Base-by-base conservation (phyloP, 345 rosid genomes). In the Eucalyptus fibrosa region DNA sequence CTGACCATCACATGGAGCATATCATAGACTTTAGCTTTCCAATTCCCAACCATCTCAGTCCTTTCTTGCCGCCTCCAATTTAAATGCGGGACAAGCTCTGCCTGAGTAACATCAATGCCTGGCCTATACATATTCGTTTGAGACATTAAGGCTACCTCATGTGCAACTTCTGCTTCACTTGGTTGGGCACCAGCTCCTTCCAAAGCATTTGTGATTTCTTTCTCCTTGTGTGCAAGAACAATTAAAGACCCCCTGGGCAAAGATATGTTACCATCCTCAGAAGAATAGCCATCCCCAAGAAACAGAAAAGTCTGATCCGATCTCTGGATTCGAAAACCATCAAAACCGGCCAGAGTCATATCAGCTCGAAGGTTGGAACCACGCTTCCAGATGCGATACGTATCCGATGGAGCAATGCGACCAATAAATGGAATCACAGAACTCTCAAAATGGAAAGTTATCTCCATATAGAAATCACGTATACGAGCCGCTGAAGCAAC, bases 41-140 rank as follows among this genome's bases (percentile, higher is more conserved):
- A 98, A 88, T 90, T 94, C 87, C 99, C 99, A 45, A 98, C 98
- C 94, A 94, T 94, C 92, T 98, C 99, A 3, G 98, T 95, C 90
- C 96, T 96, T 93, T 98, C 99, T 88, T 96, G 99, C 87, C 99
- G 92, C 94, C 99, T 97, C 99, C 99, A 98, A 89, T 95, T 98
- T 90, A 95, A 89, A 90, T 96, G 99, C 47, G 99, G 94, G 91
- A 96, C 92, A 88, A 98, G 96, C 91, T 96, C 99, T 87, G 99
- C 99, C 90, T 98, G 98, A 88, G 99, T 96, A 34, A 98, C 99
- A 92, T 98, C 99, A 86, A 98, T 97, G n/a, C 99, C 99, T 42
- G 99, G 99, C 91, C 99, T 95, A 91, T 95, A 98, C 99, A 97
- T 98, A 85, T 96, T 97, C 90, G 99, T 98, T 93, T 98, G 97